Conservation (phyloP, 2,329 filamentous ascomycete genomes). For the Mollisiaceae sp. region DNA sequence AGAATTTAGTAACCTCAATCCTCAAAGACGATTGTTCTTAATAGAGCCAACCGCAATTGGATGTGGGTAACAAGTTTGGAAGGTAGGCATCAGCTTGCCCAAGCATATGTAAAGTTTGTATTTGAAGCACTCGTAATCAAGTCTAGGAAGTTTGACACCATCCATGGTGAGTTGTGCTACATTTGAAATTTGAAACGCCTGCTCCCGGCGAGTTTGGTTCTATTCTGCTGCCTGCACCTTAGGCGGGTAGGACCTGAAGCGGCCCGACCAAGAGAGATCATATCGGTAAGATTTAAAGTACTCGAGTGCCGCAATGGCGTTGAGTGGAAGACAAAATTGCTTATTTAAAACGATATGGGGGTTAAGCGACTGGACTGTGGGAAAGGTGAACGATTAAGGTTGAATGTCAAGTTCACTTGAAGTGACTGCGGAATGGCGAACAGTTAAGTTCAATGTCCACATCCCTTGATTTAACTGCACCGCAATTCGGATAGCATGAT, state of each 20-base stretch:
- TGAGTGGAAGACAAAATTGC: background rate
- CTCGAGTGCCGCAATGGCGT: background rate
- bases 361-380: background rate
- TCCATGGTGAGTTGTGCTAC: no score
- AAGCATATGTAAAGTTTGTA: no score
- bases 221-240: background rate
- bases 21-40: no score
- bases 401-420: background rate
- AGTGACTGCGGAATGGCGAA: background rate
- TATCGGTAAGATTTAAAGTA: background rate
- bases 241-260: background rate
- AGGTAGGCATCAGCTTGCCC: no score
- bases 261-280: background rate
- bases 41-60: no score
- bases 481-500: background rate
- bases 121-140: no score
- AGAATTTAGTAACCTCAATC: no score
- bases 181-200: no score
- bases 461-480: background rate
- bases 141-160: no score
- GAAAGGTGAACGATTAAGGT: background rate
- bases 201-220: background rate
- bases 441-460: background rate
- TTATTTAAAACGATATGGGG: background rate
- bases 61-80: no score